Conservation (phyloP, 2,329 filamentous ascomycete genomes). For the Penicillium sp. region DNA sequence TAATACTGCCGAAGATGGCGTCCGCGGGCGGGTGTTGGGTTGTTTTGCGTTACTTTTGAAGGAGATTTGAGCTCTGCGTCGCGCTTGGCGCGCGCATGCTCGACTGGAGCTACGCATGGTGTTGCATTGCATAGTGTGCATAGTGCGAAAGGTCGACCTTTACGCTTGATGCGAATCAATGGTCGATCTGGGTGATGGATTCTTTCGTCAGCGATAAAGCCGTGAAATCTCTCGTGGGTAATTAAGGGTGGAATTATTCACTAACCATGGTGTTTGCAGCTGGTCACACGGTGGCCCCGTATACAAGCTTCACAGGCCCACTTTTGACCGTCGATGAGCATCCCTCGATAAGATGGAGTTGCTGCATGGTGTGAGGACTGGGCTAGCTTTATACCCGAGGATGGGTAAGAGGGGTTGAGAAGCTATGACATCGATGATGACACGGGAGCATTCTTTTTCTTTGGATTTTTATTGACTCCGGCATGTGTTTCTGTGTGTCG, state of each 20-base stretch:
- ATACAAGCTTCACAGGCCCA: slow-evolving; percentile 96
- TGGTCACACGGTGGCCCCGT: slow-evolving; percentile 93
- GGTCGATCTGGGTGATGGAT: slow-evolving; percentile 66
- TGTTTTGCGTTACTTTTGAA: slow-evolving; percentile 34
- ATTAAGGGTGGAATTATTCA: too few species aligned
- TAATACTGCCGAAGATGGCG: neutral
- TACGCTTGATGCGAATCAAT: slow-evolving; percentile 92
- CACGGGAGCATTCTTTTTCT: slow-evolving; percentile 3
- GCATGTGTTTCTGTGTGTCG: slow-evolving; percentile 11
- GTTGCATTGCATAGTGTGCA: slow-evolving; percentile 83
- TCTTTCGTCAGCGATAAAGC: too few species aligned
- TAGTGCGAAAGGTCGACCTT: slow-evolving; percentile 93
- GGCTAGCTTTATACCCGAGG: slow-evolving; percentile 21
- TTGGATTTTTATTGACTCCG: neutral
- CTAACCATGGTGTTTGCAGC: slow-evolving; percentile 90
- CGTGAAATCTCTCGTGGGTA: too few species aligned
- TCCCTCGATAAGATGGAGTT: slow-evolving; percentile 42
- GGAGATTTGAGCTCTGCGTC: slow-evolving; percentile 35
- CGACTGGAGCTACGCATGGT: slow-evolving; percentile 85
- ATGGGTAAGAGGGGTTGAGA: slow-evolving; percentile 16
- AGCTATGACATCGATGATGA: slow-evolving; percentile 18
- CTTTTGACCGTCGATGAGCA: slow-evolving; percentile 92
- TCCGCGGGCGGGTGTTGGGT: slow-evolving; percentile 2
- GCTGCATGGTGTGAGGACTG: neutral
- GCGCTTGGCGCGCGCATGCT: slow-evolving; percentile 67